Conservation (phyloP, 208 protist species). For the Tetramitus jugosus region DNA sequence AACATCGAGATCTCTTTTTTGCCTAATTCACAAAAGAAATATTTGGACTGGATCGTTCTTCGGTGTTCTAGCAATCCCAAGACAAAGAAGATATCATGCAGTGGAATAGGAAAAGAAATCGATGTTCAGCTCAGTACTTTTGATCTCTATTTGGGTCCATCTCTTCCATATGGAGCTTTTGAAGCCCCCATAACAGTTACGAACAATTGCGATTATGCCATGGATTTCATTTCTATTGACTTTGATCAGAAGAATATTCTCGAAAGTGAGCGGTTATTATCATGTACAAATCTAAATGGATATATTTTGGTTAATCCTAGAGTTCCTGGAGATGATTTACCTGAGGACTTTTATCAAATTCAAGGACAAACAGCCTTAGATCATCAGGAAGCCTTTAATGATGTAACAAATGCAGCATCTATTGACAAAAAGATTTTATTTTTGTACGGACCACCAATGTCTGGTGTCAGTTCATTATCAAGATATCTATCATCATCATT, state of each 20-base stretch:
- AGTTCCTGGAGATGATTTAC: constrained; percentile 52
- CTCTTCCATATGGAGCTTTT: constrained; percentile 58
- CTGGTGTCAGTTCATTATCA: too few species aligned
- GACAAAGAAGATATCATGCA: constrained; percentile 26
- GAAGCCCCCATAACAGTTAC: constrained; percentile 45
- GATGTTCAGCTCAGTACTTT: constrained; percentile 37
- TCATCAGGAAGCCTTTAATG: constrained; percentile 33
- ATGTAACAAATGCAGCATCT: constrained; percentile 7
- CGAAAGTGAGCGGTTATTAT: constrained; percentile 57
- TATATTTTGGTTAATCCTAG: constrained; percentile 60
- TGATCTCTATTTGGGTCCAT: constrained; percentile 53
- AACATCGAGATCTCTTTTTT: constrained; percentile 40
- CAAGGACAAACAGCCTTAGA: constrained; percentile 48
- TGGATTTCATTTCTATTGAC: constrained; percentile 74
- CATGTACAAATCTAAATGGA: constrained; percentile 37
- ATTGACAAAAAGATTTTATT: constrained; percentile 42
- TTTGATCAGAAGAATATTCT: constrained; percentile 63
- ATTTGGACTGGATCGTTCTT: constrained; percentile 23
- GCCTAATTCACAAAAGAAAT: constrained; percentile 21
- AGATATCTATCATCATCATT: too few species aligned
- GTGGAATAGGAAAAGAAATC: constrained; percentile 31
- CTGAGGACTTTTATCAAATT: constrained; percentile 53
- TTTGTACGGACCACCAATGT: constrained; percentile 60
- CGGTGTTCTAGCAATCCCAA: constrained; percentile 38
- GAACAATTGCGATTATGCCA: constrained; percentile 63